phyloP scores from a whole-genome alignment of 345 rosid genomes.

The Gossypium raimondii region DNA sequence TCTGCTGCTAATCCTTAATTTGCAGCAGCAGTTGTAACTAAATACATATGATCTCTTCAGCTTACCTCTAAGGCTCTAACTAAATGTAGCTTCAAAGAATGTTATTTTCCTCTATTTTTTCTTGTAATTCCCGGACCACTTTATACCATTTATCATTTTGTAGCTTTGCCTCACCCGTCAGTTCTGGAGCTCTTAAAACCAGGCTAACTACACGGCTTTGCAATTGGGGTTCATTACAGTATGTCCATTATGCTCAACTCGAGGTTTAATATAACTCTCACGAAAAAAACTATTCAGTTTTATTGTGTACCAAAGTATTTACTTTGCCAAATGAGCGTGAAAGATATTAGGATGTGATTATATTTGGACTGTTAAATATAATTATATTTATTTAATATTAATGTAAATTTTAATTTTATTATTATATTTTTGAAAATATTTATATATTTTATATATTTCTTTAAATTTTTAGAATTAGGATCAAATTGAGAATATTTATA shows the following conservation, averaged over 20 bases:
- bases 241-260: constrained; percentile 21
- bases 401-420: too few species aligned
- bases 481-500: too few species aligned
- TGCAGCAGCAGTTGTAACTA: too few species aligned
- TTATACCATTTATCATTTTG: neutral
- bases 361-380: neutral
- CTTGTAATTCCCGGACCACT: too few species aligned
- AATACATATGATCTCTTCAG: neutral
- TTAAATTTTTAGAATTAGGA: too few species aligned
- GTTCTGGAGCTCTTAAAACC: constrained; percentile 61
- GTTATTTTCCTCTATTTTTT: neutral
- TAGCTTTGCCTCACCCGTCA: constrained; percentile 78
- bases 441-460: too few species aligned
- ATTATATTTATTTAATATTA: too few species aligned
- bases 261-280: neutral
- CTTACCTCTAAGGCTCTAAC: neutral
- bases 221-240: constrained; percentile 63
- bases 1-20: too few species aligned
- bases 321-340: neutral
- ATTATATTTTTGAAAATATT: too few species aligned
- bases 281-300: neutral
- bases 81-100: neutral
- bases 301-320: neutral
- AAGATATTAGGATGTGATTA: neutral
- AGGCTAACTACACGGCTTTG: constrained; percentile 59